phyloP scores from a whole-genome alignment of 164 flowering plant species.

The Brasenia schreberi region DNA sequence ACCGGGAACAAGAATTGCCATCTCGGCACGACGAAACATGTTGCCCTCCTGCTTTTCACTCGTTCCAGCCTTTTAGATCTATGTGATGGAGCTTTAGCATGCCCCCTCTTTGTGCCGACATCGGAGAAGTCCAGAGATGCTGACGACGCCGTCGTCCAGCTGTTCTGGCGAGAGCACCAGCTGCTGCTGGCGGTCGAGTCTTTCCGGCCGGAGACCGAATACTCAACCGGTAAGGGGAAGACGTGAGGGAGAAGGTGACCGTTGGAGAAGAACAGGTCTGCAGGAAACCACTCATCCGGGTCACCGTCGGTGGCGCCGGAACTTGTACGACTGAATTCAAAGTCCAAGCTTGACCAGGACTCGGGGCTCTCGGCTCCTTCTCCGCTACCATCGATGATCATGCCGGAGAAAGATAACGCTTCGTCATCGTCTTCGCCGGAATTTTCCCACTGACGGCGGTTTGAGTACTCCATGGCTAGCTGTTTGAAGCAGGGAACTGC shows the following conservation, averaged over 20 bases:
- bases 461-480: not conserved
- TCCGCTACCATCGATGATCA: not conserved
- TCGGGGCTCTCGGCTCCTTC: not conserved
- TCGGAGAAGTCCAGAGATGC: not conserved
- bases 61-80: conserved; percentile 3
- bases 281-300: not conserved
- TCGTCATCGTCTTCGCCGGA: not conserved
- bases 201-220: conserved; percentile 34
- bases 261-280: conserved; percentile 5
- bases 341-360: not conserved
- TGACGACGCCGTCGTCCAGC: conserved; percentile 13
- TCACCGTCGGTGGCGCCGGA: not conserved
- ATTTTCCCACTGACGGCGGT: not conserved
- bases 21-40: conserved; percentile 14
- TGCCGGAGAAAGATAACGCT: not conserved
- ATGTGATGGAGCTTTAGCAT: conserved; percentile 2
- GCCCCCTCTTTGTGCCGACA: not conserved
- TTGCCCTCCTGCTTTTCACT: conserved; percentile 12
- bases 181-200: conserved; percentile 55
- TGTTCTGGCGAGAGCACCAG: conserved; percentile 19
- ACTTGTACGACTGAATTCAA: not conserved
- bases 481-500: not conserved
- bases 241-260: conserved; percentile 4
- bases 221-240: not conserved
- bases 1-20: conserved; percentile 48